Percentiles rank a stretch among this genome's conserved stretches.
phyloP scores from a whole-genome alignment of 208 protist species.

The Trypanosoma scelopori region DNA sequence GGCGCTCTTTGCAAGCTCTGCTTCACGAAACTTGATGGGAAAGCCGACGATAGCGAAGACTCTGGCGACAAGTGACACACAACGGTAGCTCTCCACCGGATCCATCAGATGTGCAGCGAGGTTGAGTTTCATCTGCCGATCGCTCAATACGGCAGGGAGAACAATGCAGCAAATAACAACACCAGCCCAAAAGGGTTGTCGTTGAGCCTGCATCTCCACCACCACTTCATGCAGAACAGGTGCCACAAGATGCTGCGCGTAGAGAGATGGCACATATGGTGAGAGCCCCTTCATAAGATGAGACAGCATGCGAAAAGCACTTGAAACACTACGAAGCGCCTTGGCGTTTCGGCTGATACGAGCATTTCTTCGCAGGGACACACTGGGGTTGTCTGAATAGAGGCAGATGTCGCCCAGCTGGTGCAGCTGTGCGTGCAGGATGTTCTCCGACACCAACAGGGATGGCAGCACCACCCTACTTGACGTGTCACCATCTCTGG shows the following conservation, averaged over 20 bases:
- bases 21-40: conserved; percentile 22
- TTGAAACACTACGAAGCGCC: conserved; percentile 9
- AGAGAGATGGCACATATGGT: conserved; percentile 9
- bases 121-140: conserved; percentile 1
- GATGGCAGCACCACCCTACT: conserved; percentile 10
- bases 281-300: conserved; percentile 23
- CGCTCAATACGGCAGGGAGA: conserved; percentile 45
- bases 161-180: conserved; percentile 55
- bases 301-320: conserved; percentile 19
- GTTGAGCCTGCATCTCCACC: conserved; percentile 17
- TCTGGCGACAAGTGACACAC: conserved; percentile 22
- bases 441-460: conserved; percentile 15
- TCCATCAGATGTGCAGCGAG: conserved; percentile 15
- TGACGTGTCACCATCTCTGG: neutral
- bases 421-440: conserved; percentile 8
- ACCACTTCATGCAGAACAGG: conserved; percentile 37
- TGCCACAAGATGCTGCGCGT: conserved; percentile 28
- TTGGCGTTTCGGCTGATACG: conserved; percentile 8
- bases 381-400: conserved; percentile 15
- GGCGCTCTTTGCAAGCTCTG: conserved; percentile 14
- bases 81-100: conserved; percentile 17
- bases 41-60: conserved; percentile 14
- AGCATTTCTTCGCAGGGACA: conserved; percentile 12
- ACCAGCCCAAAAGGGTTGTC: conserved; percentile 68
- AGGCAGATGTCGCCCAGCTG: conserved; percentile 20